phyloP scores from a whole-genome alignment of 257 asterid species.

The Jaltomata sinuosa region DNA sequence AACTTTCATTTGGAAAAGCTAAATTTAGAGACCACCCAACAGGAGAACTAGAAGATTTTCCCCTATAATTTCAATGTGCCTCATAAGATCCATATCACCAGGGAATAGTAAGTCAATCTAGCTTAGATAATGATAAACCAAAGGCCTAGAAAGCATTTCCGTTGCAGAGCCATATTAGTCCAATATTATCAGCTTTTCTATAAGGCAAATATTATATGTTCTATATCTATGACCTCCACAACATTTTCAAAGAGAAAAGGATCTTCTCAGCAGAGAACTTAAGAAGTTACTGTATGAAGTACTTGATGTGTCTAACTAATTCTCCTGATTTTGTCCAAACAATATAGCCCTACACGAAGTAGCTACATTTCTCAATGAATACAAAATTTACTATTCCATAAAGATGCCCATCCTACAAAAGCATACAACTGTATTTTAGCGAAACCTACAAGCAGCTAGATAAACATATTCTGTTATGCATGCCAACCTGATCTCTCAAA shows the following conservation, averaged over 20 bases:
- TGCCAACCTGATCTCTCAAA: not conserved
- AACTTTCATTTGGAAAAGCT: not conserved
- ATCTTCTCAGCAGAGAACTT: not conserved
- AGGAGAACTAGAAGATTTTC: not conserved
- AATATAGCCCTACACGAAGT: not conserved
- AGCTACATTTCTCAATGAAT: not conserved
- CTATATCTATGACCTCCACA: not conserved
- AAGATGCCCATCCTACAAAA: not conserved
- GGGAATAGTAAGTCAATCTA: not conserved
- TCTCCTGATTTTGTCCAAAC: not conserved
- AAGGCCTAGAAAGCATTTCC: not conserved
- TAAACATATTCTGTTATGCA: not conserved
- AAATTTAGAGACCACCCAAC: not conserved
- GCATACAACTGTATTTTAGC: not conserved
- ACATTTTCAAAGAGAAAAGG: not conserved
- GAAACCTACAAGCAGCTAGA: not conserved
- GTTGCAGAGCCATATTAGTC: not conserved
- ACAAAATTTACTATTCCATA: not conserved
- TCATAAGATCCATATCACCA: not conserved
- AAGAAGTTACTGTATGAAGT: not conserved
- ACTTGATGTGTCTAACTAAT: not conserved
- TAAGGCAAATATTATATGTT: not conserved
- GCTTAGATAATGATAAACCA: not conserved
- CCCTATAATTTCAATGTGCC: not conserved
- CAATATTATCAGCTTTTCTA: not conserved